Conservation (phyloP, 208 protist genomes). For the Leishmania tarentolae region DNA sequence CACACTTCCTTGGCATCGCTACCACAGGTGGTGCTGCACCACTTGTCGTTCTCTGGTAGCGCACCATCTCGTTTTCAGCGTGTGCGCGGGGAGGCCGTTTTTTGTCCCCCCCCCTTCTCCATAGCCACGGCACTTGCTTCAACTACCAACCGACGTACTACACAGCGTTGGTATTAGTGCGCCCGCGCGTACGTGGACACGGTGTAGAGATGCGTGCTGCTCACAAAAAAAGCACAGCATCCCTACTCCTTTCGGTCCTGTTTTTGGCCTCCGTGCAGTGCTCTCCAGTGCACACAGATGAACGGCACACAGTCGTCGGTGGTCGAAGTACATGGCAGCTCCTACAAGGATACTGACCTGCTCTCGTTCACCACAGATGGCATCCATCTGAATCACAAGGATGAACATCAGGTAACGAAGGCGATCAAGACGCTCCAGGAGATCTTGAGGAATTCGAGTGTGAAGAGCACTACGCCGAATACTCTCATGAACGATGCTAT, state of each 20-base stretch:
- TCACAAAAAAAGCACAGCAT: background rate
- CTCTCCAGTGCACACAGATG: background rate
- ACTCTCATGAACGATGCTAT: background rate
- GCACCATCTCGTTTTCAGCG: background rate
- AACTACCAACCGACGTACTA: background rate
- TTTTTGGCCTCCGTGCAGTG: background rate
- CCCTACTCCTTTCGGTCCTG: background rate
- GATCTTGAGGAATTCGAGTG: background rate
- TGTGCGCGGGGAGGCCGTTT: background rate
- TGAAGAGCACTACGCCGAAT: background rate
- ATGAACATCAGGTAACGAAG: slow-evolving; percentile 11
- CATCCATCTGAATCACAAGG: slow-evolving; percentile 7
- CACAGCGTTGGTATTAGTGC: background rate
- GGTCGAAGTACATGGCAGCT: background rate
- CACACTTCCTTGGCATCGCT: too few relatives aligned
- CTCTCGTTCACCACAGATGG: slow-evolving; percentile 18
- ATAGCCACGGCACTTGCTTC: background rate
- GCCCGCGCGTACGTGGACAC: too few relatives aligned
- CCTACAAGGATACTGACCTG: slow-evolving; percentile 15
- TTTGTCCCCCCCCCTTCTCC: background rate
- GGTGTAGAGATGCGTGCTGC: background rate
- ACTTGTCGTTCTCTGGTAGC: background rate
- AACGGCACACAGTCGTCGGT: background rate
- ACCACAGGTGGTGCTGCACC: background rate
- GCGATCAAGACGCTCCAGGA: slow-evolving; percentile 19